A percentile compares a stretch with the other conserved stretches of the same genome.
These are phyloP conservation scores for Verticillium zaregamsianum DNA, from an alignment of 2,329 filamentous ascomycete genomes.

Conservation along the genomic window DNA sequence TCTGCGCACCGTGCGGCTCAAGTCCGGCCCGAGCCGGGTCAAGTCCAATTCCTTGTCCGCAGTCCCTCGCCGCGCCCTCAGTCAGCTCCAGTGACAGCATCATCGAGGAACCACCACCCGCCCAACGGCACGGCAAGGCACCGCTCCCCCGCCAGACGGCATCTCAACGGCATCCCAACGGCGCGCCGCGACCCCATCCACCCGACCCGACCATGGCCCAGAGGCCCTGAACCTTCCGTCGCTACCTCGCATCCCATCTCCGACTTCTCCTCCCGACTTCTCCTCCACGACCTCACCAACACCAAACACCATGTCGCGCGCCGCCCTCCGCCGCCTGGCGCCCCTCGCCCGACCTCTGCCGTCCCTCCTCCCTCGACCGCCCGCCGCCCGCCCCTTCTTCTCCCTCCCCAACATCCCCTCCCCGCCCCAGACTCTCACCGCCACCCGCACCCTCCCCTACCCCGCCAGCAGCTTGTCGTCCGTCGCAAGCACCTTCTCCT, in stretches of 20 bases:
- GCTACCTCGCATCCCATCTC: not conserved
- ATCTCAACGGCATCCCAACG: not conserved
- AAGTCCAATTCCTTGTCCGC: not conserved
- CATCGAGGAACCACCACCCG: not conserved
- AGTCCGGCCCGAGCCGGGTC: conserved; percentile 1
- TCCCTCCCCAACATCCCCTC: conserved; percentile 16
- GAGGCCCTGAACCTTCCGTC: not conserved
- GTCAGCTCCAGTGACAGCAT: not conserved
- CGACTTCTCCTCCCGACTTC: not conserved
- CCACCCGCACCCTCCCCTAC: conserved; percentile 74
- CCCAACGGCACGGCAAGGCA: not conserved
- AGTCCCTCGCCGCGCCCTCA: too few relatives aligned
- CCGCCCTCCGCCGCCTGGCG: conserved; percentile 3
- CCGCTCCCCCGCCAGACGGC: not conserved
- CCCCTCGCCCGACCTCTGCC: not conserved
- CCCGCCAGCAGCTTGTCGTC: conserved; percentile 34
- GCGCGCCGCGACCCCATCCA: not conserved
- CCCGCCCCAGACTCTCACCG: conserved; percentile 60
- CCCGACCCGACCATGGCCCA: not conserved
- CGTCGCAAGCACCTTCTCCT: conserved; percentile 11
- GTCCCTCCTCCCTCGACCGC: not conserved
- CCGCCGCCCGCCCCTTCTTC: conserved; percentile 11
- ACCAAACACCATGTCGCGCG: not conserved
- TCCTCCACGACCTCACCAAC: not conserved
- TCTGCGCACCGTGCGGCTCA: conserved; percentile 4